Evolutionary conservation across 495 filamentous ascomycete species (phyloP).

Genomic region (Neurospora sp.): DNA sequence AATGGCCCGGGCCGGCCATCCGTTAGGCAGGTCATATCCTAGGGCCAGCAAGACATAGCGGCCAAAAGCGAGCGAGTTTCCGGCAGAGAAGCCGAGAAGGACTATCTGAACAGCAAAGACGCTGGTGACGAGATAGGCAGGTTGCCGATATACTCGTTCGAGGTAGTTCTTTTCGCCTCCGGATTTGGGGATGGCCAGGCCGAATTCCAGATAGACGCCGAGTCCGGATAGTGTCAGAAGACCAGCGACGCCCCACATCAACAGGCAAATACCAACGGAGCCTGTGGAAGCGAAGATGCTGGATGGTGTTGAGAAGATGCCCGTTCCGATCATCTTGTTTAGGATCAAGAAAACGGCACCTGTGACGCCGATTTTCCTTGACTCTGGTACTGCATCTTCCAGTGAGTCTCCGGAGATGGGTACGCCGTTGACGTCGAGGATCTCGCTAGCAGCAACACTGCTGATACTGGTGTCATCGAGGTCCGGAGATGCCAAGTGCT

Average conservation of each 20-base stretch:
- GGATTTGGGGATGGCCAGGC: slow-evolving; percentile 42
- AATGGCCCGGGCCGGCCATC: slow-evolving; percentile 53
- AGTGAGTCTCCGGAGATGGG: neutral
- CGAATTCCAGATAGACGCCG: slow-evolving; percentile 30
- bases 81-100: slow-evolving; percentile 41
- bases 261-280: slow-evolving; percentile 29
- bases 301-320: slow-evolving; percentile 36
- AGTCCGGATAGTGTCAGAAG: slow-evolving; percentile 13
- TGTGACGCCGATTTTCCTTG: slow-evolving; percentile 40
- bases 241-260: slow-evolving; percentile 29
- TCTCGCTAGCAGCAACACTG: slow-evolving; percentile 9
- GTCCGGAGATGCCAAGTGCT: neutral
- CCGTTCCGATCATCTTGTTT: slow-evolving; percentile 52
- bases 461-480: neutral
- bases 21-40: slow-evolving; percentile 37
- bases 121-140: slow-evolving; percentile 50
- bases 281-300: slow-evolving; percentile 34
- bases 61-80: slow-evolving; percentile 59
- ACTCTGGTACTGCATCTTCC: slow-evolving; percentile 26
- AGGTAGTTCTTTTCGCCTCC: slow-evolving; percentile 54
- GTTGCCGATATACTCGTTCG: slow-evolving; percentile 51
- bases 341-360: slow-evolving; percentile 45
- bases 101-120: slow-evolving; percentile 51
- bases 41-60: slow-evolving; percentile 56
- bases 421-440: neutral